phyloP scores from a whole-genome alignment of 805 yeast genomes.

The Yamadazyma insecticola region DNA sequence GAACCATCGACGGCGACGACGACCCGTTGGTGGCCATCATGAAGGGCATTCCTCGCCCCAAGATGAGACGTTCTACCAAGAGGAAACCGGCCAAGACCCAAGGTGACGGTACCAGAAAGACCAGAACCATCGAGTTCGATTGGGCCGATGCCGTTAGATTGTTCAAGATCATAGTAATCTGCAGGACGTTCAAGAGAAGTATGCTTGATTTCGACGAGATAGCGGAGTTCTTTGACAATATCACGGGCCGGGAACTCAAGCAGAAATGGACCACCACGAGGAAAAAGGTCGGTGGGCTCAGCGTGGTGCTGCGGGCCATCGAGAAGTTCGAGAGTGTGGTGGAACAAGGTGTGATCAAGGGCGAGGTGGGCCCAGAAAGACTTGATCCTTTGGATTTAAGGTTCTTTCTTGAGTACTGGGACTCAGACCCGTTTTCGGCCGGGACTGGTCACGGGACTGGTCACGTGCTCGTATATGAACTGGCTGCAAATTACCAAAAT shows the following conservation, averaged over 20 bases:
- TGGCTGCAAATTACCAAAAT: slow-evolving; percentile 44
- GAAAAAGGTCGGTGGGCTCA: slow-evolving; percentile 39
- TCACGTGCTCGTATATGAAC: too few relatives aligned
- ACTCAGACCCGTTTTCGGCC: too few relatives aligned
- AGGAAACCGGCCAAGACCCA: slow-evolving; percentile 5
- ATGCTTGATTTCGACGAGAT: slow-evolving; percentile 64
- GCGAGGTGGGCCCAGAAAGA: slow-evolving; percentile 44
- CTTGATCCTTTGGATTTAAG: slow-evolving; percentile 45
- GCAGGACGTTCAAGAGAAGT: slow-evolving; percentile 54
- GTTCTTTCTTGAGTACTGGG: slow-evolving; percentile 63
- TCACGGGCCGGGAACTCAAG: slow-evolving; percentile 41
- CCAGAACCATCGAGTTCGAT: slow-evolving; percentile 22
- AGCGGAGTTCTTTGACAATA: slow-evolving; percentile 41
- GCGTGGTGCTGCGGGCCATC: slow-evolving; percentile 56
- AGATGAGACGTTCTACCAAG: slow-evolving; percentile 4
- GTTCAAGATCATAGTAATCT: slow-evolving; percentile 62
- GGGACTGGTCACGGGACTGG: too few relatives aligned
- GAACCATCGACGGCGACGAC: too few relatives aligned
- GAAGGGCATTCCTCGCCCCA: neutral
- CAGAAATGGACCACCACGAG: slow-evolving; percentile 71
- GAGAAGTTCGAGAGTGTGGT: slow-evolving; percentile 68
- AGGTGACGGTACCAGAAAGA: slow-evolving; percentile 8
- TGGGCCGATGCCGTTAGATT: slow-evolving; percentile 50
- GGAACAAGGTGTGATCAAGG: slow-evolving; percentile 53
- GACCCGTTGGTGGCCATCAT: too few relatives aligned